phyloP scores from a whole-genome alignment of 2,329 filamentous ascomycete genomes.

The Ophiostoma tasmaniense region DNA sequence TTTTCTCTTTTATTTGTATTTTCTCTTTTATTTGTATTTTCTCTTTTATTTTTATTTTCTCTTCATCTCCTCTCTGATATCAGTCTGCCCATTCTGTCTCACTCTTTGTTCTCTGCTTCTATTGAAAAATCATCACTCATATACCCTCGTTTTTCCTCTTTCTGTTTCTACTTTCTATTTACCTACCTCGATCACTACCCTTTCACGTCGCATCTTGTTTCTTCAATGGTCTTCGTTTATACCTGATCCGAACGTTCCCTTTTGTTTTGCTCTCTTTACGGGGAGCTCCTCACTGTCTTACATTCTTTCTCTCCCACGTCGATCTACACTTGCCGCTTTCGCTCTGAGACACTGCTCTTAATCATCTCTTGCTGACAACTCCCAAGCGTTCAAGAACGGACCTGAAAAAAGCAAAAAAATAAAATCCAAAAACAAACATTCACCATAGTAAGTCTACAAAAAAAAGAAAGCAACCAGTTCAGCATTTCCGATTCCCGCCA shows the following conservation, averaged over 20 bases:
- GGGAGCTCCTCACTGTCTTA: slow-evolving; percentile 9
- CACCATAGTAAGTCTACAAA: not conserved
- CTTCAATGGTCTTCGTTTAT: slow-evolving; percentile 7
- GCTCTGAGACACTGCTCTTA: slow-evolving; percentile 13
- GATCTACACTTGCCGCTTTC: slow-evolving; percentile 13
- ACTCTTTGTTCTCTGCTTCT: not conserved
- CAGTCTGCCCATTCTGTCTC: not conserved
- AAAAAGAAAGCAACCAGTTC: slow-evolving; percentile 39
- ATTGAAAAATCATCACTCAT: not conserved
- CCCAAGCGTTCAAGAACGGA: not conserved
- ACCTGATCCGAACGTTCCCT: not conserved
- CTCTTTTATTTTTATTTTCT: not conserved
- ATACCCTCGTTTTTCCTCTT: not conserved
- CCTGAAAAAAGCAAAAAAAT: not conserved
- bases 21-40: not conserved
- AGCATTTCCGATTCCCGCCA: not conserved
- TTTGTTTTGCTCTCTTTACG: not conserved
- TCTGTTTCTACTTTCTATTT: not conserved
- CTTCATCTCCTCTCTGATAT: not conserved
- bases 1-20: not conserved
- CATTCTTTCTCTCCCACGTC: slow-evolving; percentile 14
- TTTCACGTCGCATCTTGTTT: slow-evolving; percentile 8
- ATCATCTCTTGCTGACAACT: slow-evolving; percentile 8
- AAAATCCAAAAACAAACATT: not conserved
- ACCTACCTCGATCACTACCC: not conserved